Evolutionary conservation across 495 filamentous ascomycete genomes (phyloP).

Genomic region (Chaetomium fimeti): DNA sequence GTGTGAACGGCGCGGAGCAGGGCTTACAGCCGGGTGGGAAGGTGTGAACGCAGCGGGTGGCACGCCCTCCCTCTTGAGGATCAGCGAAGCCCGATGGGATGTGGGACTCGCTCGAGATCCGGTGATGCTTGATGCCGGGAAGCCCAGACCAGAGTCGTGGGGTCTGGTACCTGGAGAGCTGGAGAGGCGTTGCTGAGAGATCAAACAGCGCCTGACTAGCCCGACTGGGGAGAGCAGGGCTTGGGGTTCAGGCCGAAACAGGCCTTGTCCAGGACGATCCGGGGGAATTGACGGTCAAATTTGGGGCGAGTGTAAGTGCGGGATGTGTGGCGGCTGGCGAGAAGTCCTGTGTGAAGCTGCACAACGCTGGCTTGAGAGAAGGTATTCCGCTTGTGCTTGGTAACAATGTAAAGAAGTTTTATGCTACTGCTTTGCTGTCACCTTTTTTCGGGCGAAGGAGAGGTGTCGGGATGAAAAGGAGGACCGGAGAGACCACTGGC

Average conservation of each 20-base stretch:
- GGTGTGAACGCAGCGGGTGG: constrained; percentile 23
- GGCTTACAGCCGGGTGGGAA: constrained; percentile 30
- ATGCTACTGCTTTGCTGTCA: not conserved
- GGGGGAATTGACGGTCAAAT: constrained; percentile 39
- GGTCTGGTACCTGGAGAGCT: constrained; percentile 13
- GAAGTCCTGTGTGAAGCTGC: not conserved
- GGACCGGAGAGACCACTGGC: constrained; percentile 9
- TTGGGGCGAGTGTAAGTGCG: constrained; percentile 32
- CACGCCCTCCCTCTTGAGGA: constrained; percentile 16
- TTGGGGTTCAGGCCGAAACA: constrained; percentile 23
- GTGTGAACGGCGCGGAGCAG: constrained; percentile 33
- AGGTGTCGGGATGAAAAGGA: constrained; percentile 13
- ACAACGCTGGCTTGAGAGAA: not conserved
- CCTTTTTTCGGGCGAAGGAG: constrained; percentile 14
- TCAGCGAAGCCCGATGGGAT: constrained; percentile 14
- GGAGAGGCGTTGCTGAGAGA: constrained; percentile 9
- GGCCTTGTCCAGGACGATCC: constrained; percentile 32
- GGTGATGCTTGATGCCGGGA: constrained; percentile 23
- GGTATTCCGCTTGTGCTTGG: not conserved
- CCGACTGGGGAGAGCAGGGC: constrained; percentile 3
- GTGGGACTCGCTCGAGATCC: constrained; percentile 28
- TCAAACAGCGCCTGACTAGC: constrained; percentile 18
- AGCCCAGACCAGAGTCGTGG: constrained; percentile 8
- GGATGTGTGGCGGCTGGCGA: constrained; percentile 13
- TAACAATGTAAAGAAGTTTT: not conserved